Conservation (phyloP, 2,329 filamentous ascomycete genomes). For the Cryphonectria naterciae region DNA sequence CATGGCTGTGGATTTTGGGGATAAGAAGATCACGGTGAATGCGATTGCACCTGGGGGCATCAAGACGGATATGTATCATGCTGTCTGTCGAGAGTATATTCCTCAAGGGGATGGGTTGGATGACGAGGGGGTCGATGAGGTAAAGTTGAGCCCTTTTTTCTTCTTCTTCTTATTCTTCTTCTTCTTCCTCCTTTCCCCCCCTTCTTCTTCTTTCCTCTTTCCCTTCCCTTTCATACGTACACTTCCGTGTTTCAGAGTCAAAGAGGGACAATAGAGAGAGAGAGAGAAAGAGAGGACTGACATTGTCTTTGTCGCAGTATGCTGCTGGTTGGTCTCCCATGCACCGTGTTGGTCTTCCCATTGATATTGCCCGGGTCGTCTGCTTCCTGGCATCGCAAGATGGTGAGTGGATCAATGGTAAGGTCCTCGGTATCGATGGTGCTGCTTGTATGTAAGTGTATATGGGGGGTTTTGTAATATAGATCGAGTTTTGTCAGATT, state of each 20-base stretch:
- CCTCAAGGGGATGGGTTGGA: slow-evolving; percentile 58
- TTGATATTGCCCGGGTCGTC: slow-evolving; percentile 69
- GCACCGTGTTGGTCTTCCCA: slow-evolving; percentile 67
- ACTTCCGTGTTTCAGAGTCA: too few species aligned
- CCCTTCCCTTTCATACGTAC: too few species aligned
- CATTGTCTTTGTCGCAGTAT: slow-evolving; percentile 45
- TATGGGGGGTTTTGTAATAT: background rate
- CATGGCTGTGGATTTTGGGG: slow-evolving; percentile 70
- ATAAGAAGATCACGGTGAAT: slow-evolving; percentile 68
- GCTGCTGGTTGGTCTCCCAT: slow-evolving; percentile 67
- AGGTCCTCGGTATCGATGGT: slow-evolving; percentile 44
- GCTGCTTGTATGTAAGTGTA: slow-evolving; percentile 39
- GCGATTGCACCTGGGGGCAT: slow-evolving; percentile 66
- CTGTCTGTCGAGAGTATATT: slow-evolving; percentile 66
- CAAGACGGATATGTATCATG: slow-evolving; percentile 69
- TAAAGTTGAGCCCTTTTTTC: slow-evolving; percentile 33
- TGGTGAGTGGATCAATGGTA: slow-evolving; percentile 52
- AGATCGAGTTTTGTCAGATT: too few species aligned
- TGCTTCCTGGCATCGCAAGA: slow-evolving; percentile 56
- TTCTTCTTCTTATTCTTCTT: too few species aligned
- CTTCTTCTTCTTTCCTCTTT: slow-evolving; percentile 8
- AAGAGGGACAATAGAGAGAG: too few species aligned
- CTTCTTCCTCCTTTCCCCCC: background rate
- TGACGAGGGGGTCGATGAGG: slow-evolving; percentile 61
- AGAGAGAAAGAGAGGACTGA: background rate